Conservation (phyloP, 345 rosid species). For the Eucalyptus virginea region DNA sequence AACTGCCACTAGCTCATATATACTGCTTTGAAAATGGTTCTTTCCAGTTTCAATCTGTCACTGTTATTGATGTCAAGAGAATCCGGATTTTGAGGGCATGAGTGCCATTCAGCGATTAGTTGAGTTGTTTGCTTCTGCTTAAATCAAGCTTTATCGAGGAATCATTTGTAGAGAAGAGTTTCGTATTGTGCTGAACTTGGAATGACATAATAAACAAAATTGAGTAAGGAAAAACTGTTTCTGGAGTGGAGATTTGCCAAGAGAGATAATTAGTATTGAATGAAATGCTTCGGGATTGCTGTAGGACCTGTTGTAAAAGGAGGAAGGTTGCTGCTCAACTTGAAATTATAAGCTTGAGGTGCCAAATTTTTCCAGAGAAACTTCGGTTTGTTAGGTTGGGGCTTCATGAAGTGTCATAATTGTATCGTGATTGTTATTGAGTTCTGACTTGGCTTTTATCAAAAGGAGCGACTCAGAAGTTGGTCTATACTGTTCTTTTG, state of each 20-base stretch:
- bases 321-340: neutral
- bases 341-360: neutral
- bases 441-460: neutral
- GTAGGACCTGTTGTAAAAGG: neutral
- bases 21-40: neutral
- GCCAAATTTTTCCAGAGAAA: neutral
- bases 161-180: neutral
- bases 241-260: neutral
- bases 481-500: neutral
- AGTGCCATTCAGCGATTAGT: neutral
- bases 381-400: neutral
- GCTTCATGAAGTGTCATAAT: neutral
- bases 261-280: neutral
- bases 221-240: neutral
- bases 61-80: neutral
- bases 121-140: neutral
- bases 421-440: neutral
- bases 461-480: neutral
- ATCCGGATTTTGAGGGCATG: neutral
- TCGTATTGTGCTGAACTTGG: neutral
- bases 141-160: neutral
- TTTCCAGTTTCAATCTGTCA: neutral
- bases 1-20: neutral
- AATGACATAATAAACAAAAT: neutral
- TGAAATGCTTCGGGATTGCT: neutral